Evolutionary conservation across 495 filamentous ascomycete genomes (phyloP), one percentile per base, ranked within the genome.

Genomic region (Cercophora samala): DNA sequence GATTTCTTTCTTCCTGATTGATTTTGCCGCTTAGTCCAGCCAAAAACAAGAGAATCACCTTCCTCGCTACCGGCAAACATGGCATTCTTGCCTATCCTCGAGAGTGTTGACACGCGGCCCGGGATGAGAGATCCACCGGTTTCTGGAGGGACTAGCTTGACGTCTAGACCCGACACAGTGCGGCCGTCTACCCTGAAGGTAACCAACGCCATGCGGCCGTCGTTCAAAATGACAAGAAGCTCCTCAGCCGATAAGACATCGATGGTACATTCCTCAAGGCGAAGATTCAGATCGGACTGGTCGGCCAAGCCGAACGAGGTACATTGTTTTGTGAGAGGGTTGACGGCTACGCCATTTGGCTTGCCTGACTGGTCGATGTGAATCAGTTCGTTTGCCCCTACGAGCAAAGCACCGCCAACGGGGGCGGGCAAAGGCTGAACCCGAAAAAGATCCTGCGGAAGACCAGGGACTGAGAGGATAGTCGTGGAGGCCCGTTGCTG

Each of bases 341-440:
- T 99, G 70, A 98, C 92, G n/a, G 89, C 94, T 52, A 98, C 90
- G 11, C 92, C 95, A 73, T 90, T 97, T 17, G 92, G 86, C 78
- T 96, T 97, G 5, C 95, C 95, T 15, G 91, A 89, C 81, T 98
- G 96, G 74, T 98, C 95, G 67, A 99, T 89, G 78, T 99, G 96
- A 64, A 99, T 91, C 66, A 99, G 77, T 73, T 97, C 91, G 75
- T 98, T 97, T 15, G 83, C 84, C 8, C 95, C 96, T 54, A 99
- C 80, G 42, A 99, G 84, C 24, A 99, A 78, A 32, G 92, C 89
- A 24, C 95, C 95, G 61, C 95, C 95, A 56, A 98, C 87, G 22
- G 93, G 93, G 22, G 89, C 85, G 8, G 92, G 91, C 17, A 99
- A 83, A 42, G 95, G 87, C 52, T 97, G 84, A 52, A 97, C 89